Base-by-base conservation (phyloP, 768 basidiomycete species). In the Tulasnella sp. region DNA sequence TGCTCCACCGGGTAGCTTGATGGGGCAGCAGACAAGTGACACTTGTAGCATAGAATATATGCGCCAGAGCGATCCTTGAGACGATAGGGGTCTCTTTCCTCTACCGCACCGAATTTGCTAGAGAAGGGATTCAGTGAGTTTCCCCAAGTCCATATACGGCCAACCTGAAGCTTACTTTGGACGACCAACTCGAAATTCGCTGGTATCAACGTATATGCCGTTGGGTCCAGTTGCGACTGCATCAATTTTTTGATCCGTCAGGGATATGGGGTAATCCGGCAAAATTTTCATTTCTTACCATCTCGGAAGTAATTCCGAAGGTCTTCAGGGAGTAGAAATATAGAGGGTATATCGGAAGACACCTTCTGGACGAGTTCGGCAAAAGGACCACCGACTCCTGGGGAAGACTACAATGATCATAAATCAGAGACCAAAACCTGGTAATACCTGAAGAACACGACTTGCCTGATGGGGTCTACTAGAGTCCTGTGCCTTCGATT, bases 11-110 rank as follows among this genome's bases (percentile, higher is more conserved):
- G 37, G 73, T 50, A 76, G 72, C 62, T 76, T 20, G 19, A 40
- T 76, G 60, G 72, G 60, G 58, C 76, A 64, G 59, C 83, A 5
- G 91, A 85, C 15, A 76, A 79, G 37, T 83, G 81, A 63, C 95
- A 99, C 53, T 75, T 78, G 68, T 86, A 95, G 64, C 95, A 99
- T 27, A 92, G 70, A n/a, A 95, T 78, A 3, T 83, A 77, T 0
- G 73, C 72, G 1, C 85, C 83, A 60, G 83, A 87, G 59, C 80
- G 76, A 64, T 96, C 92, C 61, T 81, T 83, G 41, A 92, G 70
- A 37, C 85, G 78, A 68, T 83, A 78, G 9, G 85, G 77, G 65
- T 98, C 95, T 24, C 91, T 81, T 46, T 91, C 91, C 62, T 98
- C 95, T 25, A 87, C 67, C 57, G 89, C 81, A 25, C 88, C 88